Evolutionary conservation across 352 stramenopile genomes (phyloP).

Genomic region (Globisporangium takayamanum): DNA sequence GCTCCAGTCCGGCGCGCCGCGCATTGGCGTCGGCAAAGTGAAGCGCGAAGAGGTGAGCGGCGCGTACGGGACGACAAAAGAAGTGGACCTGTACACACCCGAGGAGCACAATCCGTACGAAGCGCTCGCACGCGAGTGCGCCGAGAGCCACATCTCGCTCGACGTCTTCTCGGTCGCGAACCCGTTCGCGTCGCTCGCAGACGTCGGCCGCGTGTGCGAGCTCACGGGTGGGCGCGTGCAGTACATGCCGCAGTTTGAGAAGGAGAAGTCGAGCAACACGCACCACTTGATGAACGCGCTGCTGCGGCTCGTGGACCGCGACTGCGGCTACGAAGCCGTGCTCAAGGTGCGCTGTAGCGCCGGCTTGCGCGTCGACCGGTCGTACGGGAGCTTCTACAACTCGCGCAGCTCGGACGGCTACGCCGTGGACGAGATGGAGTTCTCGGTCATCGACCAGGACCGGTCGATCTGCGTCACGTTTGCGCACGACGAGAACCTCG

Average conservation of each 20-base stretch:
- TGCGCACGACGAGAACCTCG: constrained; percentile 80
- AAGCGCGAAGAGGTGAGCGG: constrained; percentile 78
- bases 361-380: constrained; percentile 80
- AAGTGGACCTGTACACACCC: constrained; percentile 79
- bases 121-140: constrained; percentile 52
- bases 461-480: constrained; percentile 84
- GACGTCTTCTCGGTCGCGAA: constrained; percentile 85
- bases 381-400: constrained; percentile 78
- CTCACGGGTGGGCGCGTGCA: constrained; percentile 80
- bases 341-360: constrained; percentile 85
- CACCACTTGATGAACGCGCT: constrained; percentile 74
- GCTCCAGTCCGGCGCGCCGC: constrained; percentile 70
- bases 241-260: constrained; percentile 86
- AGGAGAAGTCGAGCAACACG: constrained; percentile 73
- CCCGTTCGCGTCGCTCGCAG: constrained; percentile 73
- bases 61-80: constrained; percentile 77
- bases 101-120: constrained; percentile 69
- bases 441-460: constrained; percentile 83
- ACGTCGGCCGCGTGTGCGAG: constrained; percentile 75
- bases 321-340: constrained; percentile 81
- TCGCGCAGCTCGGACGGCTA: constrained; percentile 45
- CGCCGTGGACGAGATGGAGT: constrained; percentile 84
- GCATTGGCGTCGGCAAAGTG: constrained; percentile 65
- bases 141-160: constrained; percentile 74
- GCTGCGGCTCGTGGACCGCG: constrained; percentile 61